These are phyloP conservation scores for Saprolegnia parasitica DNA, from an alignment of 352 stramenopile genomes.

Conservation along the genomic window DNA sequence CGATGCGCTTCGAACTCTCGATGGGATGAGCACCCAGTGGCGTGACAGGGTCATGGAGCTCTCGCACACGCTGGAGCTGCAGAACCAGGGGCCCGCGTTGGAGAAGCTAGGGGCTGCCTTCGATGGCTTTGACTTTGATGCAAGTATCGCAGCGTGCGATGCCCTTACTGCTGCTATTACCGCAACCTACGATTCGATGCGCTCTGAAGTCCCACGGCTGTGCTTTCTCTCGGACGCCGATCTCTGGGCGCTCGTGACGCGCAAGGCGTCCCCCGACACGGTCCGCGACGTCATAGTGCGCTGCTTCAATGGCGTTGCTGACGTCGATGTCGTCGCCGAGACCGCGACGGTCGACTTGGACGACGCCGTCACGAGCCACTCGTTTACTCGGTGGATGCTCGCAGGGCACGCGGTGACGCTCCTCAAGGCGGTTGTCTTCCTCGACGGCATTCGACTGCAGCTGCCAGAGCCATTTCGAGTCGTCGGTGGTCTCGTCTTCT, in stretches of 20 bases:
- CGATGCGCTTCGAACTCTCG: neutral
- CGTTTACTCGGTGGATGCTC: constrained; percentile 15
- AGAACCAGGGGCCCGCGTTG: neutral
- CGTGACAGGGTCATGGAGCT: constrained; percentile 5
- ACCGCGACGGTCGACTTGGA: neutral
- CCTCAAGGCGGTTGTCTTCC: constrained; percentile 1
- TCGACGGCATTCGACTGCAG: neutral
- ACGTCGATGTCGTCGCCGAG: neutral
- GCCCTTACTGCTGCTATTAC: neutral
- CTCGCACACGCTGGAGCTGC: neutral
- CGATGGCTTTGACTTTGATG: neutral
- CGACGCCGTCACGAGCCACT: neutral
- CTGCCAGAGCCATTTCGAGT: constrained; percentile 1
- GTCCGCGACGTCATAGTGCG: neutral
- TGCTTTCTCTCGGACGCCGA: constrained; percentile 18
- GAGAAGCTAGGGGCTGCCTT: constrained; percentile 6
- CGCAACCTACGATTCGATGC: neutral
- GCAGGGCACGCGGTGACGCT: constrained; percentile 3
- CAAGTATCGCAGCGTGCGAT: neutral
- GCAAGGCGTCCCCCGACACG: neutral
- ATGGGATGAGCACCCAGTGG: neutral
- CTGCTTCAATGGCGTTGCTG: neutral
- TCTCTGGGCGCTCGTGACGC: neutral
- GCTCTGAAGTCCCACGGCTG: neutral
- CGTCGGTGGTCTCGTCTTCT: constrained; percentile 13